phyloP scores from a whole-genome alignment of 192 early-diverging fungal species.

The Oehlia diaphana region DNA sequence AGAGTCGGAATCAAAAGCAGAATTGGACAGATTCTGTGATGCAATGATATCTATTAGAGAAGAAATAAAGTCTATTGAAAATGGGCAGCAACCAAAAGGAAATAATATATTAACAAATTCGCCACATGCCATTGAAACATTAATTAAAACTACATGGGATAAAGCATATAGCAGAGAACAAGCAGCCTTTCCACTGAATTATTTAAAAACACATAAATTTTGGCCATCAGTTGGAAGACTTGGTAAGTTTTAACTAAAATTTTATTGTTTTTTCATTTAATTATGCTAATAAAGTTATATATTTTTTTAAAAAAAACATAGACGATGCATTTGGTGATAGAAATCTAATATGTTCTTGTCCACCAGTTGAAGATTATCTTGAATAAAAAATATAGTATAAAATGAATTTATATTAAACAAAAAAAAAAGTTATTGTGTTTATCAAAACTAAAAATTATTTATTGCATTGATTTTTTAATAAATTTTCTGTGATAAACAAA shows the following conservation, averaged over 20 bases:
- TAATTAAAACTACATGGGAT: constrained; percentile 77
- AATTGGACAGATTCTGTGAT: constrained; percentile 97
- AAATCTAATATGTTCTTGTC: constrained; percentile 95
- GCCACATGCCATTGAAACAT: constrained; percentile 80
- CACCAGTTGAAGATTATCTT: constrained; percentile 81
- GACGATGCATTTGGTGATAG: constrained; percentile 97
- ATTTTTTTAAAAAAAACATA: constrained; percentile 19
- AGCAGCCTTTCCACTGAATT: constrained; percentile 89
- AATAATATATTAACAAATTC: constrained; percentile 88
- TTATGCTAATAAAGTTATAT: neutral
- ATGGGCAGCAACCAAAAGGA: constrained; percentile 79
- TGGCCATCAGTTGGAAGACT: constrained; percentile 93
- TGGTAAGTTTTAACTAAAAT: constrained; percentile 29
- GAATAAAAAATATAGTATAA: neutral
- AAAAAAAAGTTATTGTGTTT: neutral
- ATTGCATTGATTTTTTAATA: neutral
- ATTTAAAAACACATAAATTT: constrained; percentile 89
- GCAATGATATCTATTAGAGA: constrained; percentile 95
- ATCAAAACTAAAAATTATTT: neutral
- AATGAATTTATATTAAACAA: neutral
- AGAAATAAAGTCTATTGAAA: constrained; percentile 88
- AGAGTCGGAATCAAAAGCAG: constrained; percentile 90
- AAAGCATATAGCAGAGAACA: constrained; percentile 81
- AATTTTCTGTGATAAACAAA: too few species aligned
- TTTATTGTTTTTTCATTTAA: neutral